Evolutionary conservation across 2,329 filamentous ascomycete genomes (phyloP).

Genomic region (Ophiostoma australiae): DNA sequence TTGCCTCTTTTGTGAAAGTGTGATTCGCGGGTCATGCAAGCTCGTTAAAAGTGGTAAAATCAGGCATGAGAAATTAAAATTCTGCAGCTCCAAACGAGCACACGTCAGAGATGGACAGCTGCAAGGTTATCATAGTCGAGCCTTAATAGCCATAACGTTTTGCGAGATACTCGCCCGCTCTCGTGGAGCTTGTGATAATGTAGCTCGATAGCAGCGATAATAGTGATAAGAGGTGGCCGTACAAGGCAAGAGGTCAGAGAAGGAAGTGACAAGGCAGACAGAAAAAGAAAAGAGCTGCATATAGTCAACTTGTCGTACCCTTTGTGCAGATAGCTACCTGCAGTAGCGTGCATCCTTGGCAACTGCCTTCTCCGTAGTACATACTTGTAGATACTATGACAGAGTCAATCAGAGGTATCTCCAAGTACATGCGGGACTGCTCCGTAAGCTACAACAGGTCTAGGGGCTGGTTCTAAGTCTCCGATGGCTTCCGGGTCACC

Average conservation of each 20-base stretch:
- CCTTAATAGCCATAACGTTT: neutral
- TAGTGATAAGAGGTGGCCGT: neutral
- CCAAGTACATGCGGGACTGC: neutral
- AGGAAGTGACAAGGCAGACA: neutral
- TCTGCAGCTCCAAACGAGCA: neutral
- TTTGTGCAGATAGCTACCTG: neutral
- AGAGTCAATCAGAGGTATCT: neutral
- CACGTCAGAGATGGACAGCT: neutral
- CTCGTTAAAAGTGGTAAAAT: slow-evolving; percentile 4
- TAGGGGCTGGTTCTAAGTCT: neutral
- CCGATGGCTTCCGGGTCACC: slow-evolving; percentile 4
- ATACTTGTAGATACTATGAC: neutral
- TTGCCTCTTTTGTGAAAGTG: slow-evolving; percentile 1
- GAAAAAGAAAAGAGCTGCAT: neutral
- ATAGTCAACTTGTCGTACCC: neutral
- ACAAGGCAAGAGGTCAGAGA: neutral
- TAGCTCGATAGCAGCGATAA: neutral
- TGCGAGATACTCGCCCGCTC: neutral
- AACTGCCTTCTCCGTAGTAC: neutral
- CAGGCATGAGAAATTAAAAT: neutral
- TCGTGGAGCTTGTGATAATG: neutral
- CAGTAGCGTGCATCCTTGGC: neutral
- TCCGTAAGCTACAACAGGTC: slow-evolving; percentile 2
- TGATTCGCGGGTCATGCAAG: neutral
- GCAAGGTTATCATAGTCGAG: neutral